Evolutionary conservation across 176 grass and related monocot species (phyloP).

Genomic region (Paspalum vaginatum): DNA sequence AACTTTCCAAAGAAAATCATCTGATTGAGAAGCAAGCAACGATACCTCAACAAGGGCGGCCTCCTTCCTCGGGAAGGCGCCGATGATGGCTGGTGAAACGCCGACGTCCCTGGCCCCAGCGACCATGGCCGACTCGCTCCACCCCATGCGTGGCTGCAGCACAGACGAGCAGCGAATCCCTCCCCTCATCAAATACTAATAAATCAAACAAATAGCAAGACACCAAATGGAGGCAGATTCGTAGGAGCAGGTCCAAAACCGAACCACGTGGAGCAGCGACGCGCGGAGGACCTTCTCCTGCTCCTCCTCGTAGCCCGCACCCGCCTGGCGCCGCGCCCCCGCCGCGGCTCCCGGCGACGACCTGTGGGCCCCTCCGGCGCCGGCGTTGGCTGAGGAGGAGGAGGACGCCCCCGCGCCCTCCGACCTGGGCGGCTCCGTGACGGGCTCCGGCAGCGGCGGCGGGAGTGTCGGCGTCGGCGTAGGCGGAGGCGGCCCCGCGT

Average conservation of each 20-base stretch:
- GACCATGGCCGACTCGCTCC: constrained; percentile 93
- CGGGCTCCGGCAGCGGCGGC: constrained; percentile 35
- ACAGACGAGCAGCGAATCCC: background rate
- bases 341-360: constrained; percentile 26
- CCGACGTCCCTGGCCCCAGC: constrained; percentile 79
- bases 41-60: constrained; percentile 89
- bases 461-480: constrained; percentile 18
- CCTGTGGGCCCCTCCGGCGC: constrained; percentile 8
- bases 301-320: constrained; percentile 67
- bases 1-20: background rate
- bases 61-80: constrained; percentile 78
- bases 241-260: constrained; percentile 16
- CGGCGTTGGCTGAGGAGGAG: constrained; percentile 14
- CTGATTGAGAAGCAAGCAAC: background rate
- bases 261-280: constrained; percentile 82
- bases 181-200: background rate
- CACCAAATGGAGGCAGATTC: constrained; percentile 21
- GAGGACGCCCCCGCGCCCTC: constrained; percentile 19
- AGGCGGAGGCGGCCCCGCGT: constrained; percentile 38
- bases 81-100: constrained; percentile 82
- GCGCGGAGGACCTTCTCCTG: constrained; percentile 82
- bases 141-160: constrained; percentile 76
- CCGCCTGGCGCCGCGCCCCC: constrained; percentile 35
- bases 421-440: constrained; percentile 35
- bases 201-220: background rate